phyloP scores from a whole-genome alignment of 352 stramenopile species.

The Elongisporangium undulatum region DNA sequence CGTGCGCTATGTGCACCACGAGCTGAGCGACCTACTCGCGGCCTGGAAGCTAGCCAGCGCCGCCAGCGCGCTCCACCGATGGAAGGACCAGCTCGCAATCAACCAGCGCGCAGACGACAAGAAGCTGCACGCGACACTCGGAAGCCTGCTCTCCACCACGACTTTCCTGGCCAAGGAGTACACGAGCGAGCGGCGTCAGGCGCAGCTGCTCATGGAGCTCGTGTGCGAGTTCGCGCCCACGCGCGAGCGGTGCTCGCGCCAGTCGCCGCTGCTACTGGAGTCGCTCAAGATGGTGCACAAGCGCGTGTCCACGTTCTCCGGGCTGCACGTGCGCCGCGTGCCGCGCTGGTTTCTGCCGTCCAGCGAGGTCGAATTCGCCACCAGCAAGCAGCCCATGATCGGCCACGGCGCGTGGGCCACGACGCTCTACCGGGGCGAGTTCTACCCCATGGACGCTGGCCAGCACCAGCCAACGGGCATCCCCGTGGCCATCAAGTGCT shows the following conservation, averaged over 20 bases:
- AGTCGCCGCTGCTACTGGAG: slow-evolving; percentile 50
- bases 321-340: slow-evolving; percentile 42
- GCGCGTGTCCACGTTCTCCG: slow-evolving; percentile 42
- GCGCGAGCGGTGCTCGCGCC: slow-evolving; percentile 15
- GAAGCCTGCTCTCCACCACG: slow-evolving; percentile 35
- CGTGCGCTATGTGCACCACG: slow-evolving; percentile 28
- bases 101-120: slow-evolving; percentile 58
- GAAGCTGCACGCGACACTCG: slow-evolving; percentile 47
- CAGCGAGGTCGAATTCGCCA: slow-evolving; percentile 44
- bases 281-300: slow-evolving; percentile 63
- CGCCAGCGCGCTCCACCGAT: slow-evolving; percentile 27
- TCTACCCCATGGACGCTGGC: slow-evolving; percentile 15
- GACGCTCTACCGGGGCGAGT: slow-evolving; percentile 48
- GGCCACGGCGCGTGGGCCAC: slow-evolving; percentile 40
- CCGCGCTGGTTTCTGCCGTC: slow-evolving; percentile 56
- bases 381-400: slow-evolving; percentile 20
- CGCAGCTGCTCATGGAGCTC: slow-evolving; percentile 50
- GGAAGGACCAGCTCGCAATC: slow-evolving; percentile 40
- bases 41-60: slow-evolving; percentile 22
- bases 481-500: slow-evolving; percentile 46
- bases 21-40: slow-evolving; percentile 31
- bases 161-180: slow-evolving; percentile 63
- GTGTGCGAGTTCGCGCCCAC: slow-evolving; percentile 45
- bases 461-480: slow-evolving; percentile 18
- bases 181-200: slow-evolving; percentile 36